These are phyloP conservation scores for Pseudogymnoascus sp. DNA, from an alignment of 2,329 filamentous ascomycete genomes.

Conservation along the genomic window DNA sequence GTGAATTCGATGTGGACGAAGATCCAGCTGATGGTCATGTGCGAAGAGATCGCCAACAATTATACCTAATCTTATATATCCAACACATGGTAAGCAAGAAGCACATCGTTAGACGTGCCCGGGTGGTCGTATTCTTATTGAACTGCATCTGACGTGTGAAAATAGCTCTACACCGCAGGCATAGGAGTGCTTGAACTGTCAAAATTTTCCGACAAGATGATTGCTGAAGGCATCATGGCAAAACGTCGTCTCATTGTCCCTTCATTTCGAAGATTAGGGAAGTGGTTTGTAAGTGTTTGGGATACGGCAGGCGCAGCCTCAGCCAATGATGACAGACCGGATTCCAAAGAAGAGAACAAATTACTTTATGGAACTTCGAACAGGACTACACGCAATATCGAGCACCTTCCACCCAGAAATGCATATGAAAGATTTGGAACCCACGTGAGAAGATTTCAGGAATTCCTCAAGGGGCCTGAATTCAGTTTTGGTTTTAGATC, in stretches of 20 bases:
- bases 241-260: not conserved
- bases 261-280: not conserved
- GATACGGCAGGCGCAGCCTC: not conserved
- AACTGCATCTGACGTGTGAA: not conserved
- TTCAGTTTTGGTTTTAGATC: slow-evolving; percentile 10
- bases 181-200: slow-evolving; percentile 1
- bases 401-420: not conserved
- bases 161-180: slow-evolving; percentile 4
- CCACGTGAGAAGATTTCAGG: slow-evolving; percentile 3
- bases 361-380: slow-evolving; percentile 6
- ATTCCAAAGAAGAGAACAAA: slow-evolving; percentile 1
- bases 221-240: slow-evolving; percentile 8
- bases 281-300: slow-evolving; percentile 2
- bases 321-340: slow-evolving; percentile 4
- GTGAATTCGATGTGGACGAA: slow-evolving; percentile 1
- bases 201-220: slow-evolving; percentile 3
- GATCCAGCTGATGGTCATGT: not conserved
- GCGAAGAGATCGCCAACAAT: slow-evolving; percentile 8
- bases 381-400: slow-evolving; percentile 8
- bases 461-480: slow-evolving; percentile 6
- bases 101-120: not conserved
- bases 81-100: slow-evolving; percentile 8
- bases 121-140: not conserved
- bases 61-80: slow-evolving; percentile 9
- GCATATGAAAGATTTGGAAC: slow-evolving; percentile 4